Conservation (phyloP, 2,329 filamentous ascomycete species). For the Rutstroemia sp. region DNA sequence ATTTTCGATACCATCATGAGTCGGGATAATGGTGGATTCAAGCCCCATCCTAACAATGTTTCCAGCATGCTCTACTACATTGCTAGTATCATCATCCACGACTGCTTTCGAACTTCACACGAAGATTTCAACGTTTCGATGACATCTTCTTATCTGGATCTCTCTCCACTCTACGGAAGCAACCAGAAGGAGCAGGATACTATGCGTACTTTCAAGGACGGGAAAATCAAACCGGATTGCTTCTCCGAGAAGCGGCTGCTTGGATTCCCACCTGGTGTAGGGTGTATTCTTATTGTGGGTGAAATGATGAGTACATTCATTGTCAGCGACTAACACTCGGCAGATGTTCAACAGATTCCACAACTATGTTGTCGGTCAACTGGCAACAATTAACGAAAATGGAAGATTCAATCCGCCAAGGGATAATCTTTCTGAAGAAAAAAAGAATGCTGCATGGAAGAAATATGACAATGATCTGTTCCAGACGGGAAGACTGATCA, state of each 20-base stretch:
- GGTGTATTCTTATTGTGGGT: conserved; percentile 51
- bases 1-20: conserved; percentile 53
- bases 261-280: conserved; percentile 62
- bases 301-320: neutral
- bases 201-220: conserved; percentile 56
- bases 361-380: conserved; percentile 71
- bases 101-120: conserved; percentile 34
- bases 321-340: conserved; percentile 28
- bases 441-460: conserved; percentile 45
- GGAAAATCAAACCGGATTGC: conserved; percentile 62
- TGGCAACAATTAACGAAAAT: conserved; percentile 75
- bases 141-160: conserved; percentile 37
- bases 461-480: conserved; percentile 72
- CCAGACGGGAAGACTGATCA: conserved; percentile 68
- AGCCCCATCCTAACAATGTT: conserved; percentile 36
- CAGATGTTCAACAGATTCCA: conserved; percentile 71
- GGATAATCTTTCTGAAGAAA: conserved; percentile 40
- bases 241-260: conserved; percentile 63
- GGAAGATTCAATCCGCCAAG: conserved; percentile 64
- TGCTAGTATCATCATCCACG: conserved; percentile 45
- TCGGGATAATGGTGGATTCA: conserved; percentile 19
- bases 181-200: conserved; percentile 41
- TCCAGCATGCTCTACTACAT: conserved; percentile 42
- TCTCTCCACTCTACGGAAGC: conserved; percentile 38
- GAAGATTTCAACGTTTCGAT: conserved; percentile 12